Evolutionary conservation across 2,329 filamentous ascomycete species (phyloP), one percentile per base, ranked within the genome.

Genomic region (Ramichloridium luteum): DNA sequence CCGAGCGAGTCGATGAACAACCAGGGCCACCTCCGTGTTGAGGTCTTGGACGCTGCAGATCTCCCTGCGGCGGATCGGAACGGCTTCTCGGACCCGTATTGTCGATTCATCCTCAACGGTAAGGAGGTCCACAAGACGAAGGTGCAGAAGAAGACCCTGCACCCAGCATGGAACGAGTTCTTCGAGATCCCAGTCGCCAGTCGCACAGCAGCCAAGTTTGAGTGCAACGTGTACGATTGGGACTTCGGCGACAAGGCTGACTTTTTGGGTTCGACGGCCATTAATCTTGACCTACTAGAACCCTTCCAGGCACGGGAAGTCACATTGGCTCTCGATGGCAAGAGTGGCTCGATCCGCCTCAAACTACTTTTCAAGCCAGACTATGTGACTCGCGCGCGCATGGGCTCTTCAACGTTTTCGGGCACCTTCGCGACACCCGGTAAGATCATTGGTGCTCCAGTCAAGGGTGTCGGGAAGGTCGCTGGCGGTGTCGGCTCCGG

Each of bases 1-100:
- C 81, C 90, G 0, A 84, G 77, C 48, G 90, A 98, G 60, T 94
- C 85, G 51, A 93, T 98, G 67, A 96, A 94, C 72, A 98, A 98
- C 60, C 93, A 93, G 74, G 90, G 90, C 37, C 86, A 77, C 36
- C 75, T 98, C 13, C 81, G 86, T 13, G 83, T 98, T n/a, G 85
- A 96, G 49, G 71, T 98, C 12, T 64, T 96, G 22, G 85, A 93
- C 55, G 90, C 78, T 12, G 64, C 72, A 6, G 78, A 93, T 37
- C 71, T 98, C n/a, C 90, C 90, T 5, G 77, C 90, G 1, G 88
- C 88, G 16, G 90, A 98, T 51, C 77, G 85, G 18, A 98, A 98
- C 53, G 90, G 90, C 46, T 96, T 80, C 69, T 94, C 85, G 48
- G 90, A 98, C 51, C 90, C 90, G 4, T 98, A 88, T 65, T 92